Evolutionary conservation across 1,284 basidiomycete genomes (phyloP).

Genomic region (Boletus mariae): DNA sequence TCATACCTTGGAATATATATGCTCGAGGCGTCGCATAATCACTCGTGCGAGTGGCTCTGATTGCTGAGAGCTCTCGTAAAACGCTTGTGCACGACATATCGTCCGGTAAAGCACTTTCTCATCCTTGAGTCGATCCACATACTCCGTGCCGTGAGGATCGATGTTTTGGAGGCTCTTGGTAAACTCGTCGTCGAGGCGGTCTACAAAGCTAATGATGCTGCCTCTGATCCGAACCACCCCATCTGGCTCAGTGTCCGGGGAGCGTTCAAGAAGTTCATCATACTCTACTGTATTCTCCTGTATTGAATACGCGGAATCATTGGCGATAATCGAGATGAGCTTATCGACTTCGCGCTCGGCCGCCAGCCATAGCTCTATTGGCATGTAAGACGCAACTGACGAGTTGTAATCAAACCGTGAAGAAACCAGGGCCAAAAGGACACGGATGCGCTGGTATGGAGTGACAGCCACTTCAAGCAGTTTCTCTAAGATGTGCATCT

Average conservation of each 20-base stretch:
- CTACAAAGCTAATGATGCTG: constrained; percentile 91
- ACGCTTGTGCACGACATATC: constrained; percentile 87
- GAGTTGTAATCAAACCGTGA: constrained; percentile 98
- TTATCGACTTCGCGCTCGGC: constrained; percentile 89
- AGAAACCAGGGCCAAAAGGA: constrained; percentile 90
- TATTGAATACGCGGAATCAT: constrained; percentile 75
- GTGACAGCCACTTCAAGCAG: constrained; percentile 87
- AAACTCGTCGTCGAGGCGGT: constrained; percentile 98
- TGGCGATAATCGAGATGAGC: constrained; percentile 75
- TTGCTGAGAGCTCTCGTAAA: constrained; percentile 82
- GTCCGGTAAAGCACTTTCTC: constrained; percentile 94
- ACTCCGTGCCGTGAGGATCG: constrained; percentile 97
- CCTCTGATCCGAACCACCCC: constrained; percentile 81
- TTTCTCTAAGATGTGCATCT: constrained; percentile 87
- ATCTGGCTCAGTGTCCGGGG: constrained; percentile 66
- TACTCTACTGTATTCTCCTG: constrained; percentile 91
- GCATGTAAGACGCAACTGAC: constrained; percentile 84
- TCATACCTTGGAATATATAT: constrained; percentile 93
- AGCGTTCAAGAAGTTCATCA: constrained; percentile 86
- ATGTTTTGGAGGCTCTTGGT: constrained; percentile 97
- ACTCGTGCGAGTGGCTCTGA: constrained; percentile 82
- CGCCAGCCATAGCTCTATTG: constrained; percentile 86
- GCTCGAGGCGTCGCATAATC: constrained; percentile 93
- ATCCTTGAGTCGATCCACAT: constrained; percentile 93
- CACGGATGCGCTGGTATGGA: constrained; percentile 90